Percentiles rank a stretch among this genome's conserved stretches.
phyloP scores from a whole-genome alignment of 768 basidiomycete species.

The Kwoniella dendrophila region DNA sequence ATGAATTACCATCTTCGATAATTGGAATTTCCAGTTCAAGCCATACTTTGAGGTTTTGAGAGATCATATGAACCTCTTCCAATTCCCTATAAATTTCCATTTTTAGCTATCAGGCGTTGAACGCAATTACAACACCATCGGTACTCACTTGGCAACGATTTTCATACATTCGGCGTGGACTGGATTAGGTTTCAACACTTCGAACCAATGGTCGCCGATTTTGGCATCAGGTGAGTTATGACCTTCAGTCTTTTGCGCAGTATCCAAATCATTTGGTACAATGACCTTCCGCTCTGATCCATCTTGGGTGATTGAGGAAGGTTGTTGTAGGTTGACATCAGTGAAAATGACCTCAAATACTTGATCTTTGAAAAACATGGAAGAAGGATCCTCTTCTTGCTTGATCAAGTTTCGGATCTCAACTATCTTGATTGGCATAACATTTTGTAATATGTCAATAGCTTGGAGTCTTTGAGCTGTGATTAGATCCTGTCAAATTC shows the following conservation, averaged over 20 bases:
- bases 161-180: constrained; percentile 25
- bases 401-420: constrained; percentile 30
- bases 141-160: constrained; percentile 32
- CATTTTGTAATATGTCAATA: constrained; percentile 31
- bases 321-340: constrained; percentile 25
- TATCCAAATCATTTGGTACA: constrained; percentile 17
- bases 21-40: constrained; percentile 47
- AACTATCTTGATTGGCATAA: constrained; percentile 39
- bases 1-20: constrained; percentile 50
- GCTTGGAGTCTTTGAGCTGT: constrained; percentile 29
- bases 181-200: constrained; percentile 36
- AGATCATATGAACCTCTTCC: constrained; percentile 34
- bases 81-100: constrained; percentile 31
- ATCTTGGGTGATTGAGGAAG: neutral
- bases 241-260: constrained; percentile 1
- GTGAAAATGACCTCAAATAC: constrained; percentile 13
- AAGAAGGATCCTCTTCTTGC: constrained; percentile 34
- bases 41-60: constrained; percentile 43
- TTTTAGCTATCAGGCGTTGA: neutral
- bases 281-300: constrained; percentile 2
- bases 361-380: constrained; percentile 28
- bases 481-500: constrained; percentile 31
- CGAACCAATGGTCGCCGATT: constrained; percentile 42
- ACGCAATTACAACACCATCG: neutral
- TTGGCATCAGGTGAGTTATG: constrained; percentile 6